Percentiles rank a stretch among this genome's conserved stretches.
These are phyloP conservation scores for Ophiostoma sp. DNA, from an alignment of 2,329 filamentous ascomycete genomes.

Conservation along the genomic window DNA sequence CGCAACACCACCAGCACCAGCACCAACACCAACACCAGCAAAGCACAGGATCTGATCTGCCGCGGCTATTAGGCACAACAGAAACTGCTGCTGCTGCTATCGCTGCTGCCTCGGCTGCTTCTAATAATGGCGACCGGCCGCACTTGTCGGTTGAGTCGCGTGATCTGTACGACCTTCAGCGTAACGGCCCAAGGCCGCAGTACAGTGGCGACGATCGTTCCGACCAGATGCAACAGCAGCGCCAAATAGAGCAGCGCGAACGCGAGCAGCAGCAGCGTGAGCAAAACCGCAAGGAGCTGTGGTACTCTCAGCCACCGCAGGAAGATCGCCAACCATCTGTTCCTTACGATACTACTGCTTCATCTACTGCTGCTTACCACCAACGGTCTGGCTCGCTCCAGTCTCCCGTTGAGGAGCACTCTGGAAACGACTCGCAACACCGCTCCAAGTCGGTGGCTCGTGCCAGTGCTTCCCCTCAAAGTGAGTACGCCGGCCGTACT, in stretches of 20 bases:
- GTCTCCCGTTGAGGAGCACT: constrained; percentile 44
- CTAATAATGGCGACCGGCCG: constrained; percentile 14
- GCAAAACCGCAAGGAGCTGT: constrained; percentile 42
- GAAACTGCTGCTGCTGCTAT: constrained; percentile 22
- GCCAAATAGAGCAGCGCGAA: constrained; percentile 22
- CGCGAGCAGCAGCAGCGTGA: constrained; percentile 27
- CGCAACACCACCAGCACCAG: constrained; percentile 17
- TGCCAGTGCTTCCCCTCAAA: constrained; percentile 42
- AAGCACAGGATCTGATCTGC: constrained; percentile 4
- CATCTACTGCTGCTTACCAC: constrained; percentile 33
- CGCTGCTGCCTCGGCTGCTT: constrained; percentile 20
- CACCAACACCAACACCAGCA: constrained; percentile 33
- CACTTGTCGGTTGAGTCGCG: constrained; percentile 19
- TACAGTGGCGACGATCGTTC: constrained; percentile 16
- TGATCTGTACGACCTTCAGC: constrained; percentile 21
- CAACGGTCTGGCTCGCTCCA: constrained; percentile 43
- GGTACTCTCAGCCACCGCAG: constrained; percentile 45
- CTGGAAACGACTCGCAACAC: constrained; percentile 38
- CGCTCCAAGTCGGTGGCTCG: constrained; percentile 19
- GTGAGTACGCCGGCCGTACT: constrained; percentile 49
- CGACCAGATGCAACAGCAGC: constrained; percentile 22
- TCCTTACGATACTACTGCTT: constrained; percentile 43
- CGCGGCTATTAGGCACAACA: constrained; percentile 12
- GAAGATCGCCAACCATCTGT: constrained; percentile 45
- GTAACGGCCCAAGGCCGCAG: constrained; percentile 1